Conservation (phyloP, 2,329 filamentous ascomycete species). For the Talaromyces sp. region DNA sequence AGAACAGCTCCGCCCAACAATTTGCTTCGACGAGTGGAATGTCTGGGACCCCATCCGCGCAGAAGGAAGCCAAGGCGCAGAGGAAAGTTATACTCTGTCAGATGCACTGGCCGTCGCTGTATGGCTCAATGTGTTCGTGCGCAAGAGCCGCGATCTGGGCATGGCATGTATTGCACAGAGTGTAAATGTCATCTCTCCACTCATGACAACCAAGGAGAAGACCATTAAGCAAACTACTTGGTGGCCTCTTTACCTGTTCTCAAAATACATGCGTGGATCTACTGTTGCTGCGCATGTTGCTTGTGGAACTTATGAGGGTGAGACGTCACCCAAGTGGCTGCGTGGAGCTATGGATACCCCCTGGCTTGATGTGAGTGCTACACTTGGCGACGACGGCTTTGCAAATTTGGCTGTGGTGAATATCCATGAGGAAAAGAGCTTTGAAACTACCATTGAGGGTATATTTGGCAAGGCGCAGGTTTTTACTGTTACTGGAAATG, state of each 20-base stretch:
- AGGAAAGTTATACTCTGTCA: constrained; percentile 73
- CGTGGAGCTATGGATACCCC: constrained; percentile 63
- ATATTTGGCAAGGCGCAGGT: constrained; percentile 58
- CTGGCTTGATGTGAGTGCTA: constrained; percentile 53
- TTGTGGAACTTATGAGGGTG: constrained; percentile 65
- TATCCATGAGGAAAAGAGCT: constrained; percentile 62
- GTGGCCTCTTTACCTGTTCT: constrained; percentile 73
- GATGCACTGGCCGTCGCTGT: constrained; percentile 74
- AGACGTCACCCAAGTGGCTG: constrained; percentile 43
- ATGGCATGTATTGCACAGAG: constrained; percentile 80
- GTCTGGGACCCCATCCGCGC: constrained; percentile 76
- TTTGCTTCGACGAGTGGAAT: constrained; percentile 87
- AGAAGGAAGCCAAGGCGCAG: constrained; percentile 70
- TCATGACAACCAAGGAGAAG: constrained; percentile 70
- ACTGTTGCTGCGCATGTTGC: constrained; percentile 68
- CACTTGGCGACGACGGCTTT: constrained; percentile 56
- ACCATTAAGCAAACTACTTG: constrained; percentile 72
- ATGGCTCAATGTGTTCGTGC: constrained; percentile 76
- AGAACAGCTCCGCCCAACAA: constrained; percentile 64
- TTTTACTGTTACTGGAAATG: constrained; percentile 63
- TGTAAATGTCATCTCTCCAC: constrained; percentile 75
- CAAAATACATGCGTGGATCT: constrained; percentile 72
- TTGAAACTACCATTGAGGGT: constrained; percentile 64
- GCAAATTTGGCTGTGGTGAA: constrained; percentile 74
- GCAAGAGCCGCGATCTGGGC: constrained; percentile 69